Evolutionary conservation across 148 eudicot species (phyloP), one percentile per base, ranked within the genome.

Genomic region (Tetragonia tetragonoides): DNA sequence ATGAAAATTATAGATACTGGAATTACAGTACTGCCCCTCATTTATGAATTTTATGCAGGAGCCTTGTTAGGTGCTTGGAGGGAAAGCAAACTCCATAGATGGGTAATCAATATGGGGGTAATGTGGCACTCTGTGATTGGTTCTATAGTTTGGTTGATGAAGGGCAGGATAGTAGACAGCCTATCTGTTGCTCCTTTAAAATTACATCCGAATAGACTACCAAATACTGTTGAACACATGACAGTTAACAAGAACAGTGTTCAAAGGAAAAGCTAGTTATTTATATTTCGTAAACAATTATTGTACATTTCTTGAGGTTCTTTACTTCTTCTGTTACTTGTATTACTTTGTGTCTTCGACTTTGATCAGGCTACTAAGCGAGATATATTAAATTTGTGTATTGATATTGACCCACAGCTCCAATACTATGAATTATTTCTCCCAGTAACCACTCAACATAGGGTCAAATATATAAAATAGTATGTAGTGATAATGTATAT

Each of bases 391-490:
- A 60, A 21, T 78, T 69, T 51, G 15, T 38, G 66, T 1, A 46
- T 5, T 82, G 69, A 80, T 79, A 71, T 74, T 75, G 82, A 83
- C 85, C 71, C 69, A 41, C n/a, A 14, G 40, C 61, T 66, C 71
- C 73, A 67, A 67, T 62, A 61, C 68, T 37, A 39, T 66, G n/a
- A 49, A 23, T 49, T 49, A 34, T 63, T 60, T 34, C 7, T 4
- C 17, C 23, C 5, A 53, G 42, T 61, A 81, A 72, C 68, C 44
- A 68, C 64, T 68, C 64, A 82, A 74, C 44, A 75, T 79, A 68
- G 17, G 54, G 79, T 76, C 82, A 70, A 66, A 39, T 66, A 34
- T 65, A 82, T 68, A 46, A 80, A 74, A 57, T 10, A 6, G 44
- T 74, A 39, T 60, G 56, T 61, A 34, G 68, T 21, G 54, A 49